Conservation (phyloP, 345 rosid genomes). For the Odontarrhena argentea region DNA sequence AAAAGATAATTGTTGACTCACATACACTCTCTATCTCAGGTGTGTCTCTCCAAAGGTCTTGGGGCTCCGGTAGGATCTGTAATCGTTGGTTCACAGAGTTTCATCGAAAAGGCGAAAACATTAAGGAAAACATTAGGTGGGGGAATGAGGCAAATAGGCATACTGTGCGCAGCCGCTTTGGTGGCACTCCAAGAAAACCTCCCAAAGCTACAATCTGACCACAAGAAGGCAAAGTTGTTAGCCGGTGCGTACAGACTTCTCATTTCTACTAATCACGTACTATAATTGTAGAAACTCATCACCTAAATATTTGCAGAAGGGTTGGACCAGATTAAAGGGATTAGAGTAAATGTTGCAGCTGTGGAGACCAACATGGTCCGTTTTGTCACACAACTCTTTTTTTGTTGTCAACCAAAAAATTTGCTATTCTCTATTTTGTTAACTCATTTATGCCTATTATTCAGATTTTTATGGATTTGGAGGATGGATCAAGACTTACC, state of each 20-base stretch:
- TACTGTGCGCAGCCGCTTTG: constrained; percentile 80
- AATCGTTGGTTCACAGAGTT: constrained; percentile 81
- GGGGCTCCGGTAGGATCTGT: constrained; percentile 95
- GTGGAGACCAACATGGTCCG: constrained; percentile 88
- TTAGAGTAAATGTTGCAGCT: constrained; percentile 58
- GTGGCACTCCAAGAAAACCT: constrained; percentile 70
- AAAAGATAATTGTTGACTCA: constrained; percentile 1
- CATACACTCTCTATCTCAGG: constrained; percentile 37
- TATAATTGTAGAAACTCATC: neutral
- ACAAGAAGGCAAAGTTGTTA: constrained; percentile 72
- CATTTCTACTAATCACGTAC: neutral
- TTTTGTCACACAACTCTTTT: neutral
- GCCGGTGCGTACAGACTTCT: constrained; percentile 56
- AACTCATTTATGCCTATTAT: neutral
- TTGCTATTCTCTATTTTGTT: neutral
- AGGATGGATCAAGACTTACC: constrained; percentile 51
- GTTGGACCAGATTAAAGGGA: constrained; percentile 71
- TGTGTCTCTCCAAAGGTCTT: constrained; percentile 87
- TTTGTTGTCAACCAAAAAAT: neutral
- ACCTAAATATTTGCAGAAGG: constrained; percentile 53
- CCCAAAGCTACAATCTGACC: constrained; percentile 70
- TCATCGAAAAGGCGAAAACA: constrained; percentile 73
- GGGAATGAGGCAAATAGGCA: constrained; percentile 90
- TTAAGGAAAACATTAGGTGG: constrained; percentile 93
- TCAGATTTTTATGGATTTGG: constrained; percentile 68